Percentiles rank a stretch among this genome's conserved stretches.
Conservation (phyloP, 2,329 filamentous ascomycete species). For the Neopestalotiopsis rosae region DNA sequence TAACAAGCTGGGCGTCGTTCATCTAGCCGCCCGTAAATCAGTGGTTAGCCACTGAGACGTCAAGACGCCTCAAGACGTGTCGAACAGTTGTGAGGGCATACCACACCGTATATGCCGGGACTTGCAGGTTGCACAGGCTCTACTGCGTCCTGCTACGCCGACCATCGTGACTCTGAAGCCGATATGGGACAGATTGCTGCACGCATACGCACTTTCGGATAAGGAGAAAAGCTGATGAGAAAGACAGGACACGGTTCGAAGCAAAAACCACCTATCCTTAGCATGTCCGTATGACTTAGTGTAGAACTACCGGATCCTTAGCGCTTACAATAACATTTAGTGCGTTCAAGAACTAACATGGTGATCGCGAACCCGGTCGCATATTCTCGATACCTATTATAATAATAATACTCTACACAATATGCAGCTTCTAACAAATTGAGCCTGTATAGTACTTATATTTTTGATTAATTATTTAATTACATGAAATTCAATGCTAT, state of each 20-base stretch:
- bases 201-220: background rate
- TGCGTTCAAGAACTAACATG: too few species aligned
- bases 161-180: background rate
- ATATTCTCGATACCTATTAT: too few species aligned
- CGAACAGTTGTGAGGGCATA: background rate
- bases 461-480: too few species aligned
- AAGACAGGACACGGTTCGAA: background rate
- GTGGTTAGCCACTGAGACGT: too few species aligned
- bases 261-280: background rate
- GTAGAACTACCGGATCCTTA: background rate
- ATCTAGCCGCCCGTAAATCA: background rate
- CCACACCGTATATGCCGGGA: background rate
- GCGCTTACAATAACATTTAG: too few species aligned
- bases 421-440: too few species aligned
- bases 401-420: too few species aligned
- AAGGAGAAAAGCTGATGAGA: background rate
- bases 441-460: too few species aligned
- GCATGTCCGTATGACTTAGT: background rate
- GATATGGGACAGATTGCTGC: background rate
- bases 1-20: background rate
- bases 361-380: too few species aligned
- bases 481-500: too few species aligned
- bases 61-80: too few species aligned
- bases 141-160: background rate
- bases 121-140: background rate